Percentiles rank a stretch among this genome's conserved stretches.
phyloP scores from a whole-genome alignment of 1,139 yeast genomes.

The Kazachstania sp. region DNA sequence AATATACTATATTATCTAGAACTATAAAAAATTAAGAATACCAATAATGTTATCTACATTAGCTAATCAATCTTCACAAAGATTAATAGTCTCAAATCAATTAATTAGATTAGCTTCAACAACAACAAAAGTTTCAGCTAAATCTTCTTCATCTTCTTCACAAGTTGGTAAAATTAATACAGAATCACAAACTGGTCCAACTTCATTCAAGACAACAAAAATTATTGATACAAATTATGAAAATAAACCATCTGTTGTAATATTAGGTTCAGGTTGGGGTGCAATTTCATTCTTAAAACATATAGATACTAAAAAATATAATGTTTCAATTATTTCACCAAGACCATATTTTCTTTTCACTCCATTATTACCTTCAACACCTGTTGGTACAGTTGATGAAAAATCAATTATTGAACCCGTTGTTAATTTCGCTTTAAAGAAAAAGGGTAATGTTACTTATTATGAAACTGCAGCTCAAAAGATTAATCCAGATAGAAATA shows the following conservation, averaged over 20 bases:
- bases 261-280: slow-evolving; percentile 96
- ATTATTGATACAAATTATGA: slow-evolving; percentile 29
- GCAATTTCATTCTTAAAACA: slow-evolving; percentile 75
- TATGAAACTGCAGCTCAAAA: slow-evolving; percentile 89
- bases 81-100: not conserved
- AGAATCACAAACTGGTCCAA: slow-evolving; percentile 28
- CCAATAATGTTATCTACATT: not conserved
- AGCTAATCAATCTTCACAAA: not conserved
- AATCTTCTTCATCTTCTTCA: not conserved
- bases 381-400: slow-evolving; percentile 89
- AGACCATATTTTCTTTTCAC: slow-evolving; percentile 92
- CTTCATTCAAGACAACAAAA: slow-evolving; percentile 35
- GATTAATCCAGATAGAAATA: slow-evolving; percentile 64
- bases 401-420: slow-evolving; percentile 89
- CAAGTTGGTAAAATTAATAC: slow-evolving; percentile 5
- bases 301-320: slow-evolving; percentile 79
- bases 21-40: not conserved
- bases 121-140: not conserved
- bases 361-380: slow-evolving; percentile 86
- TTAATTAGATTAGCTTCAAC: slow-evolving; percentile 1
- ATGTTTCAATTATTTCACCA: slow-evolving; percentile 86
- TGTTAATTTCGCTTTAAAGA: slow-evolving; percentile 65
- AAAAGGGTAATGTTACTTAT: slow-evolving; percentile 75
- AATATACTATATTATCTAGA: too few relatives aligned
- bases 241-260: slow-evolving; percentile 42